These are phyloP conservation scores for Pseudogymnoascus sp. DNA, from an alignment of 2,329 filamentous ascomycete genomes.

Conservation along the genomic window DNA sequence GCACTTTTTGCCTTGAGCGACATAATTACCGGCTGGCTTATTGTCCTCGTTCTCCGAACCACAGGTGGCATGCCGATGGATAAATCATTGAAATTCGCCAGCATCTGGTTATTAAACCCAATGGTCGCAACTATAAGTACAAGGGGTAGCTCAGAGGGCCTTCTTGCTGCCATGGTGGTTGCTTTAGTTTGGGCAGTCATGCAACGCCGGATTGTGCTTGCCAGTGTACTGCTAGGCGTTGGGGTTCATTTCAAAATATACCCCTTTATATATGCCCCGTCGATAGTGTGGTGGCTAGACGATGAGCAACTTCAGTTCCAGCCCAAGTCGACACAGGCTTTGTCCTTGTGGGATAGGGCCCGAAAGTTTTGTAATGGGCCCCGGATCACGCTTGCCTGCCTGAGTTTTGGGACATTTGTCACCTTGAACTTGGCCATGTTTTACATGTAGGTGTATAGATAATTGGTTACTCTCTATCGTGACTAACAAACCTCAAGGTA, in stretches of 20 bases:
- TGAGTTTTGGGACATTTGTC: conserved; percentile 66
- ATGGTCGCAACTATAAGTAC: conserved; percentile 98
- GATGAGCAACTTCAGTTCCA: conserved; percentile 30
- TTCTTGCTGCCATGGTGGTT: conserved; percentile 78
- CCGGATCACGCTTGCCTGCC: conserved; percentile 49
- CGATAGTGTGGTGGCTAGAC: conserved; percentile 75
- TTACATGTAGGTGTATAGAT: conserved; percentile 44
- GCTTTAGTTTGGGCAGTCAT: conserved; percentile 76
- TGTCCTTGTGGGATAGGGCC: conserved; percentile 22
- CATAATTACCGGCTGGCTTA: conserved; percentile 73
- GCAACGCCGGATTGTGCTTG: conserved; percentile 50
- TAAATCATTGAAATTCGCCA: conserved; percentile 65
- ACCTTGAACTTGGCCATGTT: conserved; percentile 75
- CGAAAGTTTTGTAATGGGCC: conserved; percentile 42
- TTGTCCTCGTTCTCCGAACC: conserved; percentile 47
- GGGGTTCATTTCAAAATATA: conserved; percentile 98
- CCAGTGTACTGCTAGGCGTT: conserved; percentile 69
- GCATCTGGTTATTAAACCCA: conserved; percentile 90
- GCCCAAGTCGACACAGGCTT: conserved; percentile 18
- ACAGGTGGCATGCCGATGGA: conserved; percentile 29
- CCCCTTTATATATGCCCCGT: conserved; percentile 86
- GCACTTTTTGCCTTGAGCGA: conserved; percentile 77
- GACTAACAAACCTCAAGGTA: conserved; percentile 44
- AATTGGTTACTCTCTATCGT: neutral
- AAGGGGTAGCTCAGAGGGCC: conserved; percentile 82